Base-by-base conservation (phyloP, 345 rosid genomes). In the Dipteronia sinensis region DNA sequence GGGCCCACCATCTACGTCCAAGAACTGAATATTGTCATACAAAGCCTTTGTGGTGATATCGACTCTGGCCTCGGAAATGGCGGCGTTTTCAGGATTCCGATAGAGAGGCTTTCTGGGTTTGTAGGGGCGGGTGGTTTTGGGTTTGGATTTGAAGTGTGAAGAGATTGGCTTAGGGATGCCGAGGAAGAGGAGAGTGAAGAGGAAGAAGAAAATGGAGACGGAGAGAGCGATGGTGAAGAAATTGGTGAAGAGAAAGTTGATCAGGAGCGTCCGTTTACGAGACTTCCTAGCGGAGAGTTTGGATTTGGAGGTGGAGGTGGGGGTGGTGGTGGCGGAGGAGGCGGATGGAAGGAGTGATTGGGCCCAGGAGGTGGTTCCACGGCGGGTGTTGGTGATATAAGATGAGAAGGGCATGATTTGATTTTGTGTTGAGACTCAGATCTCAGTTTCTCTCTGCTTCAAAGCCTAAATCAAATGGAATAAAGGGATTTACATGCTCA, bases 11-110 rank as follows among this genome's bases (percentile, higher is more conserved):
- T 88, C 92, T 17, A 55, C 77, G 69, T 96, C 98, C 86, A 78
- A 70, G 79, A 96, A 96, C 88, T 94, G 88, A 76, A 96, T 96
- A 91, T 82, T 89, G 63, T 96, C 99, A 79, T 96, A 96, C 72
- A 96, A 83, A 66, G 78, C 94, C 83, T 94, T 96, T 2, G 98
- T 94, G 6, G 97, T 90, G 63, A 96, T 81, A 72, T 96, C 99
- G 49, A 92, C 97, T 5, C 68, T 34, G 53, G 96, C 90, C 27
- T 87, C 90, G 40, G 72, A 75, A 79, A 56, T 22, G 1, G 82
- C 80, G 53, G 47, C 79, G 80, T 84, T 80, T 9, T 34, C 74
- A 69, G 34, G 69, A 70, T 56, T 69, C 20, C 74, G 27, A 69
- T 19, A 51, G 13, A 22, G 12, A 44, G 56, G 77, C 19, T 70